A percentile compares a stretch with the other conserved stretches of the same genome.
phyloP scores from a whole-genome alignment of 1,139 yeast species.

The Yamadazyma aaseri region DNA sequence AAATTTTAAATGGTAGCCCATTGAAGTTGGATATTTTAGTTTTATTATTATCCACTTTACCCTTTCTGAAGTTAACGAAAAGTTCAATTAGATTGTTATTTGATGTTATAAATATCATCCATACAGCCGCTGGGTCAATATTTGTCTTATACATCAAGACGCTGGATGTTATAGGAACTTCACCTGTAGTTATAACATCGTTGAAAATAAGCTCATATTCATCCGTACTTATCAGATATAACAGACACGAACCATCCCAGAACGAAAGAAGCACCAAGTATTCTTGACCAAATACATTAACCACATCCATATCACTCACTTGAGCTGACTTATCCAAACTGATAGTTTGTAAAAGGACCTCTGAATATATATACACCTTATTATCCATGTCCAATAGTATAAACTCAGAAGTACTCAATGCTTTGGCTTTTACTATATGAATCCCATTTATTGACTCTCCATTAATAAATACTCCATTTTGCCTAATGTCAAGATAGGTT shows the following conservation, averaged over 20 bases:
- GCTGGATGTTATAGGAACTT: slow-evolving; percentile 10
- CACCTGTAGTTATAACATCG: slow-evolving; percentile 6
- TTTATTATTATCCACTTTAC: slow-evolving; percentile 5
- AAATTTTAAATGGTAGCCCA: slow-evolving; percentile 18
- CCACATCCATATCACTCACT: slow-evolving; percentile 14
- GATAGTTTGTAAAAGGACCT: slow-evolving; percentile 6
- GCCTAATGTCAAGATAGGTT: slow-evolving; percentile 1
- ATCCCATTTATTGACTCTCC: slow-evolving; percentile 5
- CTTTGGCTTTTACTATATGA: slow-evolving; percentile 4
- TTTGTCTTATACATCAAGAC: slow-evolving; percentile 7
- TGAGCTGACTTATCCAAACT: slow-evolving; percentile 6
- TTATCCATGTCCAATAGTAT: slow-evolving; percentile 8
- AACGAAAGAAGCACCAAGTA: slow-evolving; percentile 14
- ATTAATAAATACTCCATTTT: slow-evolving; percentile 5
- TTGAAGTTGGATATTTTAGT: slow-evolving; percentile 7
- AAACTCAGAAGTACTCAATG: slow-evolving; percentile 6
- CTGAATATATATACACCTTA: slow-evolving; percentile 8
- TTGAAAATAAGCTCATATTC: slow-evolving; percentile 8
- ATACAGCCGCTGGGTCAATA: slow-evolving; percentile 7
- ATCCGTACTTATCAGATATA: slow-evolving; percentile 10
- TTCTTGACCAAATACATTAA: slow-evolving; percentile 8
- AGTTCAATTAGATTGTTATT: slow-evolving; percentile 17
- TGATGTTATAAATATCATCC: slow-evolving; percentile 17
- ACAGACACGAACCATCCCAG: slow-evolving; percentile 16
- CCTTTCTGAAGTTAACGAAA: slow-evolving; percentile 9